A percentile compares a stretch with the other conserved stretches of the same genome.
These are phyloP conservation scores for Amanita molliuscula DNA, from an alignment of 768 basidiomycete species.

Conservation along the genomic window DNA sequence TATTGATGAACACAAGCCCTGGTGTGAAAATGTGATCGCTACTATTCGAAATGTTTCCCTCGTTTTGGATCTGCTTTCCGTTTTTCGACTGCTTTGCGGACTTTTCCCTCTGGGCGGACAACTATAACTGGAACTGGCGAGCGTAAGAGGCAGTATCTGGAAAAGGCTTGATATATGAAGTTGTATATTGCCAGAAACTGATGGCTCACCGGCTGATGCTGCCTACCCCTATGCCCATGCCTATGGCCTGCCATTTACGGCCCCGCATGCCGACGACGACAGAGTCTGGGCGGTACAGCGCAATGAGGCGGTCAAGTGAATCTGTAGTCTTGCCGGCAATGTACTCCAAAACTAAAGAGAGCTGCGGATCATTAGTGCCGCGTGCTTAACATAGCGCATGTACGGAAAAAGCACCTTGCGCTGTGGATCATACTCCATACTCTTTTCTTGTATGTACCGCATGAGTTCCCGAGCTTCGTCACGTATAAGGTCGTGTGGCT, in stretches of 20 bases:
- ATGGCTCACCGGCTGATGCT: slow-evolving; percentile 37
- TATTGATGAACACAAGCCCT: too few relatives aligned
- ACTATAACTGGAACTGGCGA: slow-evolving; percentile 96
- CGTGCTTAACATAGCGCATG: neutral
- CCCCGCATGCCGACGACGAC: slow-evolving; percentile 91
- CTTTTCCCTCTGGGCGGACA: slow-evolving; percentile 82
- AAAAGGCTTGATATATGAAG: slow-evolving; percentile 5
- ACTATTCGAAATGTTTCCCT: slow-evolving; percentile 61
- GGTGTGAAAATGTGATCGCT: too few relatives aligned
- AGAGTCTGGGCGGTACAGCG: slow-evolving; percentile 84
- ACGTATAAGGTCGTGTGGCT: slow-evolving; percentile 64
- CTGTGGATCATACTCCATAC: slow-evolving; percentile 64
- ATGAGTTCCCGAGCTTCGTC: slow-evolving; percentile 85
- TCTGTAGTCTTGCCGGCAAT: slow-evolving; percentile 86
- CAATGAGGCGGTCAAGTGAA: slow-evolving; percentile 86
- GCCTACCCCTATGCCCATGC: slow-evolving; percentile 29
- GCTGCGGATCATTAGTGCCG: slow-evolving; percentile 24
- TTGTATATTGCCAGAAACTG: neutral
- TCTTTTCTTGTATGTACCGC: slow-evolving; percentile 70
- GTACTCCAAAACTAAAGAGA: slow-evolving; percentile 89
- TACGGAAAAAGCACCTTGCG: slow-evolving; percentile 45
- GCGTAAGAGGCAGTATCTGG: slow-evolving; percentile 75
- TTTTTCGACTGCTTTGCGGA: slow-evolving; percentile 78
- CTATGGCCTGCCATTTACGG: slow-evolving; percentile 32
- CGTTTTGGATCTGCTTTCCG: slow-evolving; percentile 83